These are phyloP conservation scores for Nakazawaea laoshanensis DNA, from an alignment of 805 yeast species.

Conservation along the genomic window DNA sequence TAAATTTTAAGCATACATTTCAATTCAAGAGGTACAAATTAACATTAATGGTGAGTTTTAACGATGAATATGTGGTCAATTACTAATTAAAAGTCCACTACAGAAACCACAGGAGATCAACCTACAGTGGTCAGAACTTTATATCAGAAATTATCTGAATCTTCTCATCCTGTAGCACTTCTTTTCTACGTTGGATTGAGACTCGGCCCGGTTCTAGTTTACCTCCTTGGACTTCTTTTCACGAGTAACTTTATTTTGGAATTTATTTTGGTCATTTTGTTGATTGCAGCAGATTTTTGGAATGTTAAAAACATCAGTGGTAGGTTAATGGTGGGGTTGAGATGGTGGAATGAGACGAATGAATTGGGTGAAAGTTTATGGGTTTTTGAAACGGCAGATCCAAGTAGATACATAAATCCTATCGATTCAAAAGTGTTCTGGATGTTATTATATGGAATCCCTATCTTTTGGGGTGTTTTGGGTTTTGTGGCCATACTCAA, in stretches of 20 bases:
- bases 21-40: too few species aligned
- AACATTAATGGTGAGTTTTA: too few species aligned
- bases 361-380: constrained; percentile 61
- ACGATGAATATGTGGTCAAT: not conserved
- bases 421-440: constrained; percentile 88
- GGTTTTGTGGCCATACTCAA: constrained; percentile 75
- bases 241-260: constrained; percentile 61
- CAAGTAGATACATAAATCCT: constrained; percentile 67
- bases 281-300: constrained; percentile 90
- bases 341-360: constrained; percentile 94
- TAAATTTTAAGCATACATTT: too few species aligned
- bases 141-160: constrained; percentile 45
- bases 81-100: not conserved
- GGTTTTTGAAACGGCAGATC: constrained; percentile 86
- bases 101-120: constrained; percentile 6
- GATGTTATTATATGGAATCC: constrained; percentile 68
- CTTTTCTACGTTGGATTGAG: constrained; percentile 56
- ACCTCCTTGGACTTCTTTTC: constrained; percentile 64
- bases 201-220: constrained; percentile 52
- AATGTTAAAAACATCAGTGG: constrained; percentile 88
- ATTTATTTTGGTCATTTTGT: constrained; percentile 68
- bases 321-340: constrained; percentile 77
- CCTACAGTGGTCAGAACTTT: constrained; percentile 22
- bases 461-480: constrained; percentile 65
- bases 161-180: constrained; percentile 80